These are phyloP conservation scores for Mycotypha africana DNA, from an alignment of 371 early-diverging fungal species.

Conservation along the genomic window DNA sequence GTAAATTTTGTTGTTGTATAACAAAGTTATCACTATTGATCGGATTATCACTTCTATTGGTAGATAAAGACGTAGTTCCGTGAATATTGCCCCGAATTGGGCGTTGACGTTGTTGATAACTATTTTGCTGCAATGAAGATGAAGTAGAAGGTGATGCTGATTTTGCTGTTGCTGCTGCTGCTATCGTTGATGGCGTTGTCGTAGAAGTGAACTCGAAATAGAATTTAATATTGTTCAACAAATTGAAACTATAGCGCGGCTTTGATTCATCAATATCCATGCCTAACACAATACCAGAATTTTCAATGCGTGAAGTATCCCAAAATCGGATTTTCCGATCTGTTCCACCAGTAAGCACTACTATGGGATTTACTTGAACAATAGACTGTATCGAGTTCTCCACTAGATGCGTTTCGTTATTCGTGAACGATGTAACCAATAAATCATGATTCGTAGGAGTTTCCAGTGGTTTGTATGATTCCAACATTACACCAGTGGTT, in stretches of 20 bases:
- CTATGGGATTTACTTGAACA: constrained; percentile 47
- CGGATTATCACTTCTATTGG: no score
- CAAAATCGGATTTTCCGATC: constrained; percentile 84
- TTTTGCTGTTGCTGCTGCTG: no score
- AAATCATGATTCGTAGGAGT: constrained; percentile 50
- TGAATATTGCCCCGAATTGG: no score
- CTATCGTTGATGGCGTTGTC: no score
- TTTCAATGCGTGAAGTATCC: constrained; percentile 63
- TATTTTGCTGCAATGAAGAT: no score
- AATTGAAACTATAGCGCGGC: constrained; percentile 63
- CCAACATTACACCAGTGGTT: constrained; percentile 36
- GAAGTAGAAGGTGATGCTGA: no score
- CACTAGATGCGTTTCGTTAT: constrained; percentile 42
- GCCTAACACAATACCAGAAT: constrained; percentile 69
- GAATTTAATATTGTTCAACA: no score
- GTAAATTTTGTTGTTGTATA: constrained; percentile 50
- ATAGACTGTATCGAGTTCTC: constrained; percentile 56
- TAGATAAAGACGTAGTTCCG: no score
- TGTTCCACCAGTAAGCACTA: constrained; percentile 74
- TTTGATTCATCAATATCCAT: constrained; percentile 53
- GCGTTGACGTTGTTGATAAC: no score
- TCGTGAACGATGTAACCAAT: constrained; percentile 43
- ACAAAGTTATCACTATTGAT: no score
- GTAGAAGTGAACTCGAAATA: no score
- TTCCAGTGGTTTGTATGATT: constrained; percentile 52